Evolutionary conservation across 305 asterid species (phyloP).

Genomic region (Petunia hybrid): DNA sequence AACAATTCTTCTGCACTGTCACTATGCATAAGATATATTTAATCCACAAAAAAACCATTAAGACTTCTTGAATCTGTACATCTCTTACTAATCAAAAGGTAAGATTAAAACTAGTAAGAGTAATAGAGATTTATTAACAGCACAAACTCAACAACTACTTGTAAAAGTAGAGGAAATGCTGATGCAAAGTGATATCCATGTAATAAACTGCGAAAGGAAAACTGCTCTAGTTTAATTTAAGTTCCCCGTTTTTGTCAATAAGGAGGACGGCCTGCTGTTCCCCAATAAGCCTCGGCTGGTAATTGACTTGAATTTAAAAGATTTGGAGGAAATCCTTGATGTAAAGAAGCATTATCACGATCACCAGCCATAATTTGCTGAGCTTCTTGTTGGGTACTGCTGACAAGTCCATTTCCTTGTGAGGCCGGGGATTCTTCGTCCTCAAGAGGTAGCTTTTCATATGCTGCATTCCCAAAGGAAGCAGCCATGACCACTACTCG

Average conservation of each 20-base stretch:
- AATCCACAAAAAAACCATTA: too few species aligned
- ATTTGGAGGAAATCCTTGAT: constrained; percentile 52
- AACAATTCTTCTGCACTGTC: too few species aligned
- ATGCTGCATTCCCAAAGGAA: constrained; percentile 62
- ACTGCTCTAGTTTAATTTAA: too few species aligned
- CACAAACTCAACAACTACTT: background rate
- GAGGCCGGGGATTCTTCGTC: constrained; percentile 46
- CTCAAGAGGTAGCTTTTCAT: constrained; percentile 62
- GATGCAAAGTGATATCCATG: background rate
- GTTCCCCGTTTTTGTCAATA: constrained; percentile 35
- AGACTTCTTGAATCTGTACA: background rate
- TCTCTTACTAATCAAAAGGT: background rate
- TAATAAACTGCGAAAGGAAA: background rate
- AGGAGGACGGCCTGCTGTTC: constrained; percentile 51
- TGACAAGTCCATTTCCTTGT: constrained; percentile 39
- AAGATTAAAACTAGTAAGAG: too few species aligned
- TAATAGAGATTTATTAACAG: background rate
- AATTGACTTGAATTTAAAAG: constrained; percentile 52
- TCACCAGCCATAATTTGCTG: constrained; percentile 39
- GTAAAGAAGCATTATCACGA: constrained; percentile 41
- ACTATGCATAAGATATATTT: too few species aligned
- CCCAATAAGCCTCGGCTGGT: constrained; percentile 57
- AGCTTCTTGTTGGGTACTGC: constrained; percentile 32
- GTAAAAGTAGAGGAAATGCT: background rate
- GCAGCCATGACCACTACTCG: constrained; percentile 69